Base-by-base conservation (phyloP, 2,329 filamentous ascomycete genomes). In the Xylariaceae sp. region DNA sequence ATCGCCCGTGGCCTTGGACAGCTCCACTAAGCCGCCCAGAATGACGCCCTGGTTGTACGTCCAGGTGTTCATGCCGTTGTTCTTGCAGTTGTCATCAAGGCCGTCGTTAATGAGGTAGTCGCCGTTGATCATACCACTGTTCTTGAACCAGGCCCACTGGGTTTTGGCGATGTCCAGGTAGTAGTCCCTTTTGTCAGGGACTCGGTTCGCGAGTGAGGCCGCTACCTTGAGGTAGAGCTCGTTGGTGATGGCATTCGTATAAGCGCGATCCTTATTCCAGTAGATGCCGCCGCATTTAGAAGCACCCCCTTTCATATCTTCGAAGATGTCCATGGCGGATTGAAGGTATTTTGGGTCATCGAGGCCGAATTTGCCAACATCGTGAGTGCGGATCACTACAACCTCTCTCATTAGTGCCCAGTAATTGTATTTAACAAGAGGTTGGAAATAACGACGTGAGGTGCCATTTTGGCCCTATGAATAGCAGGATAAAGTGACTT, bases 21-120 rank as follows among this genome's bases (percentile, higher is more conserved):
- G 74, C 68, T 84, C 81, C 23, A 80, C 77, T 1, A 84, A 73
- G 0, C 75, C 81, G 45, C 80, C 79, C 5, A 83, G 73, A 17
- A 83, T 70, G 44, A 83, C 80, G 51, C 82, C 82, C 68, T 84
- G 81, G 70, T 84, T 84, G 71, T 84, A 84, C 2, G 79, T 79
- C 74, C 75, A 83, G 4, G 77, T 77, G 1, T 71, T 71, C 56
- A 71, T 67, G 47, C 73, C 72, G 65, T 83, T 79, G 71, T 80
- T 82, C 63, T 74, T 72, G 71, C 80, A 83, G 8, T 70, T 71
- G 2, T 71, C 72, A 7, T 64, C 68, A 44, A 84, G 74, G n/a
- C 81, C 81, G 64, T 84, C 81, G 64, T 82, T 82, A 69, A 83
- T 75, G 18, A 80, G 72, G 58, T 75, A 73, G 17, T 80, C 67